Conservation (phyloP, 371 early-diverging fungal genomes). For the Lichtheimia corymbifera region DNA sequence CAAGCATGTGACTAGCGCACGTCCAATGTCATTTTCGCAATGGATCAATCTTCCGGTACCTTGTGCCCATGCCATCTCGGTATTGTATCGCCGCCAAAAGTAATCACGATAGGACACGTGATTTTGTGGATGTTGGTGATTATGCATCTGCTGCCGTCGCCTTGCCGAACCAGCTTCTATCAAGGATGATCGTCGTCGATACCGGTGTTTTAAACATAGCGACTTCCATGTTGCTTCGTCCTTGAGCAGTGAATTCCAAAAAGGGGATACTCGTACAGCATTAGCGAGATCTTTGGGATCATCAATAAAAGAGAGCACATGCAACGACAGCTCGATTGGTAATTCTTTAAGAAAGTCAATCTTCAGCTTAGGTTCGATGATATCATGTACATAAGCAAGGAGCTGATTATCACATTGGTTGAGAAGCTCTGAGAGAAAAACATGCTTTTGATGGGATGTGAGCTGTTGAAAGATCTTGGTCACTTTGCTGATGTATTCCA, state of each 20-base stretch:
- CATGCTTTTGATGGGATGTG: conserved; percentile 39
- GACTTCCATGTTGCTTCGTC: conserved; percentile 55
- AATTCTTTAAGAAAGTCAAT: conserved; percentile 76
- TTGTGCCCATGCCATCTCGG: conserved; percentile 71
- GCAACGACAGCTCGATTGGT: conserved; percentile 74
- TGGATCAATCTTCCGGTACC: conserved; percentile 43
- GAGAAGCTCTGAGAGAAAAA: conserved; percentile 49
- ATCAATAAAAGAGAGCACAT: conserved; percentile 67
- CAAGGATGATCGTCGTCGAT: conserved; percentile 30
- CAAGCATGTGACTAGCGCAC: conserved; percentile 81
- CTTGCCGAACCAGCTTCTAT: too few species aligned
- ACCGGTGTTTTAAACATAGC: conserved; percentile 53
- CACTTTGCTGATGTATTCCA: conserved; percentile 22
- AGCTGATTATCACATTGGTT: conserved; percentile 58
- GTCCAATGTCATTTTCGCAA: conserved; percentile 58
- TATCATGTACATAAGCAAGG: conserved; percentile 55
- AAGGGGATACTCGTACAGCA: conserved; percentile 69
- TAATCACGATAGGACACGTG: conserved; percentile 61
- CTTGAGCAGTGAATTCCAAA: conserved; percentile 78
- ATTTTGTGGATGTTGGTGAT: conserved; percentile 1
- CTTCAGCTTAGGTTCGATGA: conserved; percentile 68
- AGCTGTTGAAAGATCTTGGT: conserved; percentile 36
- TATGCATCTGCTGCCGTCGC: conserved; percentile 6
- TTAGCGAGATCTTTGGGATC: conserved; percentile 75
- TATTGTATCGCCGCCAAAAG: conserved; percentile 63